These are phyloP conservation scores for Apiospora sp. DNA, from an alignment of 2,329 filamentous ascomycete species.

Conservation along the genomic window DNA sequence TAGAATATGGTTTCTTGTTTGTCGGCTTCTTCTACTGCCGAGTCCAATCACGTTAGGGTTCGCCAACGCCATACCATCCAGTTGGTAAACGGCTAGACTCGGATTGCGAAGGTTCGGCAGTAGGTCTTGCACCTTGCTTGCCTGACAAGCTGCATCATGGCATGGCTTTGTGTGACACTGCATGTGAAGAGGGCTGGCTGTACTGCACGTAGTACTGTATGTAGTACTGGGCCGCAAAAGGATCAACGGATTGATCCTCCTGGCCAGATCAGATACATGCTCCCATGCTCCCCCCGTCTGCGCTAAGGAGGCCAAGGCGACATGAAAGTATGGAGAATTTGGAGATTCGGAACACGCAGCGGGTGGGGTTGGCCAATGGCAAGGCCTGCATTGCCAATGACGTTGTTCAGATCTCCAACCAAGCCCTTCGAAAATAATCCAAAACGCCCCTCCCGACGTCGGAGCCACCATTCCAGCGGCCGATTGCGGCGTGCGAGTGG, in stretches of 20 bases:
- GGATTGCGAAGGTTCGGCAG: slow-evolving; percentile 8
- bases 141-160: not conserved
- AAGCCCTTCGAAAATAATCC: not conserved
- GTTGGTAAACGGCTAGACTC: slow-evolving; percentile 10
- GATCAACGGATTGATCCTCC: not conserved
- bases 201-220: no score
- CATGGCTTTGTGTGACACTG: not conserved
- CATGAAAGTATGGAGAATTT: slow-evolving; percentile 10
- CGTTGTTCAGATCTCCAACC: slow-evolving; percentile 9
- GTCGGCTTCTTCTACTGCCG: not conserved
- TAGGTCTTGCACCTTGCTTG: not conserved
- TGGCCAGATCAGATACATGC: not conserved
- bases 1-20: not conserved
- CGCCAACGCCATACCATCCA: not conserved
- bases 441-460: slow-evolving; percentile 17
- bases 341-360: not conserved
- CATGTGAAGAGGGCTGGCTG: not conserved
- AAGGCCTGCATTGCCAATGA: slow-evolving; percentile 8
- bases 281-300: not conserved
- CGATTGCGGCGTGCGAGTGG: slow-evolving; percentile 5
- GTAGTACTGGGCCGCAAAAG: no score
- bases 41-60: not conserved
- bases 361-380: slow-evolving; percentile 9
- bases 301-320: not conserved
- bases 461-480: not conserved